These are phyloP conservation scores for Mimosa bimucronata DNA, from an alignment of 306 rosid genomes.

Conservation along the genomic window DNA sequence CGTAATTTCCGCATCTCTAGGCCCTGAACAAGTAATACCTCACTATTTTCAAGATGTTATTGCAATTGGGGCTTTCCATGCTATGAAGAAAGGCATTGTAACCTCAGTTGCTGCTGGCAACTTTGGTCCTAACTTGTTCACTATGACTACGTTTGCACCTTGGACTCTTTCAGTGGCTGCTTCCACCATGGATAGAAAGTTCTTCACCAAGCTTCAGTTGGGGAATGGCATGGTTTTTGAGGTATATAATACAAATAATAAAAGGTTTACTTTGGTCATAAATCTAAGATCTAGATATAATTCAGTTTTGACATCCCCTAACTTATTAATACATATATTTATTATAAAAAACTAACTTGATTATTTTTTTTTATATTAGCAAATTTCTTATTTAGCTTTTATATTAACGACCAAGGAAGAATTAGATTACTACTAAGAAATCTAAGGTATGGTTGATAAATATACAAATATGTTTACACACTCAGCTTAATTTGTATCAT, in stretches of 20 bases:
- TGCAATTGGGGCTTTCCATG: neutral
- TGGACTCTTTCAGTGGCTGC: neutral
- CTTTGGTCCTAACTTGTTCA: neutral
- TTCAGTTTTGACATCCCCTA: no score
- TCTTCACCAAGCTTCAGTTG: neutral
- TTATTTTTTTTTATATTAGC: no score
- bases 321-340: no score
- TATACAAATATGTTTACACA: neutral
- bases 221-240: neutral
- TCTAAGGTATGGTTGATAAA: neutral
- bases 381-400: no score
- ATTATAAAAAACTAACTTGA: no score
- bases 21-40: neutral
- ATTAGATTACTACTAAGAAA: neutral
- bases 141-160: neutral
- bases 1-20: neutral
- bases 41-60: no score
- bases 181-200: neutral
- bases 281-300: no score
- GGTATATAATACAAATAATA: neutral
- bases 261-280: no score
- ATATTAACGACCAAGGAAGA: no score
- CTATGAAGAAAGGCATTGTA: neutral
- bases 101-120: neutral
- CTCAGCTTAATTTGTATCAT: neutral